A percentile compares a stretch with the other conserved stretches of the same genome.
phyloP scores from a whole-genome alignment of 164 flowering plant species.

The Brasenia schreberi region DNA sequence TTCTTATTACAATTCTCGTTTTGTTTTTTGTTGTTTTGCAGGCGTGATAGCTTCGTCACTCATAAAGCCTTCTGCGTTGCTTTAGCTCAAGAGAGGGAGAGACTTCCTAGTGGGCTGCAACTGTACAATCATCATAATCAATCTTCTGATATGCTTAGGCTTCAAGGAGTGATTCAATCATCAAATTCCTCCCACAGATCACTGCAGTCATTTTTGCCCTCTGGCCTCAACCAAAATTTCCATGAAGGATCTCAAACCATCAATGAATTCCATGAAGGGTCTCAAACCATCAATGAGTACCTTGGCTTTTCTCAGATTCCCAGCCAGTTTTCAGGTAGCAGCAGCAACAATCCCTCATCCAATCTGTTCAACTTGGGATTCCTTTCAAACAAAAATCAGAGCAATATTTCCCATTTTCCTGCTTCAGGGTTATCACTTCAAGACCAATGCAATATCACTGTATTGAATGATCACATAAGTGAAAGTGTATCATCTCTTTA shows the following conservation, averaged over 20 bases:
- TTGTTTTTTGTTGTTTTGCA: constrained; percentile 12
- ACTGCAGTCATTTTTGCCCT: background rate
- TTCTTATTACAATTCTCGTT: background rate
- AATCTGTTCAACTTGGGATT: background rate
- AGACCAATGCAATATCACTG: constrained; percentile 6
- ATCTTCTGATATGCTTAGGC: background rate
- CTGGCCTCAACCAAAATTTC: background rate
- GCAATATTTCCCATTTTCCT: background rate
- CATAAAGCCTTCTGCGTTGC: constrained; percentile 94
- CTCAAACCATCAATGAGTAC: too few species aligned
- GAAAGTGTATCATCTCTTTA: constrained; percentile 24
- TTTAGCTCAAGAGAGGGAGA: constrained; percentile 73
- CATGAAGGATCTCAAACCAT: background rate
- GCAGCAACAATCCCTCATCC: background rate
- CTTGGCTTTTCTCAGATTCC: too few species aligned
- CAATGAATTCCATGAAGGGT: too few species aligned
- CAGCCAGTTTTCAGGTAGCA: too few species aligned
- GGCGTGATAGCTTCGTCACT: constrained; percentile 89
- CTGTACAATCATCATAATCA: constrained; percentile 9
- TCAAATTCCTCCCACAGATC: background rate
- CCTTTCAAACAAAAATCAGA: background rate
- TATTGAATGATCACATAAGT: constrained; percentile 16
- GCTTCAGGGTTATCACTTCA: background rate
- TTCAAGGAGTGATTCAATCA: background rate
- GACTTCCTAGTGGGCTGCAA: constrained; percentile 47